Conservation (phyloP, 1,284 basidiomycete genomes). For the Puccinia horiana region DNA sequence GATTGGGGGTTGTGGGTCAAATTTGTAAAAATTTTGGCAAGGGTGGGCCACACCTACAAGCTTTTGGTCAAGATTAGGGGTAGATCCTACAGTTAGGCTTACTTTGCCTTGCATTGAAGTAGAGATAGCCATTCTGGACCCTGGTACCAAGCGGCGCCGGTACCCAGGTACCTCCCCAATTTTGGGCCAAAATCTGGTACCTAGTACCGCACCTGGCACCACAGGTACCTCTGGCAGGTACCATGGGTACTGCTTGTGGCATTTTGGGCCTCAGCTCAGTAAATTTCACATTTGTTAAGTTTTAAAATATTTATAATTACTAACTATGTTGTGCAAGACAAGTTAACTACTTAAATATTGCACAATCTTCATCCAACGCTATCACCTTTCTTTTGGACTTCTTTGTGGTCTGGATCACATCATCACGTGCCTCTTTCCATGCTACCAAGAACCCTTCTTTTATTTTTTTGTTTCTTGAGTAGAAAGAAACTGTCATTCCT, state of each 20-base stretch:
- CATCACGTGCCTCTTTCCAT: neutral
- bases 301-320: neutral
- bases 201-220: too few relatives aligned
- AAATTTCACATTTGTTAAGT: neutral
- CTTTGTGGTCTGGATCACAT: neutral
- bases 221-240: conserved; percentile 4
- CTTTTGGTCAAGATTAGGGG: too few relatives aligned
- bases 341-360: neutral
- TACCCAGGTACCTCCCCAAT: too few relatives aligned
- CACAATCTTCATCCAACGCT: neutral
- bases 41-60: too few relatives aligned
- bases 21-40: too few relatives aligned
- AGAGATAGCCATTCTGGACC: too few relatives aligned
- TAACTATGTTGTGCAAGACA: neutral
- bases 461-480: too few relatives aligned
- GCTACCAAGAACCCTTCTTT: neutral
- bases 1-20: too few relatives aligned
- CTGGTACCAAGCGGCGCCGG: too few relatives aligned
- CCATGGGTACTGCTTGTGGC: neutral
- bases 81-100: too few relatives aligned
- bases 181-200: too few relatives aligned
- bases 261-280: neutral
- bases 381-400: conserved; percentile 4
- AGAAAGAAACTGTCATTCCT: neutral
- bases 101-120: too few relatives aligned